These are phyloP conservation scores for Bruguiera sexangula DNA, from an alignment of 345 rosid genomes.

Conservation along the genomic window DNA sequence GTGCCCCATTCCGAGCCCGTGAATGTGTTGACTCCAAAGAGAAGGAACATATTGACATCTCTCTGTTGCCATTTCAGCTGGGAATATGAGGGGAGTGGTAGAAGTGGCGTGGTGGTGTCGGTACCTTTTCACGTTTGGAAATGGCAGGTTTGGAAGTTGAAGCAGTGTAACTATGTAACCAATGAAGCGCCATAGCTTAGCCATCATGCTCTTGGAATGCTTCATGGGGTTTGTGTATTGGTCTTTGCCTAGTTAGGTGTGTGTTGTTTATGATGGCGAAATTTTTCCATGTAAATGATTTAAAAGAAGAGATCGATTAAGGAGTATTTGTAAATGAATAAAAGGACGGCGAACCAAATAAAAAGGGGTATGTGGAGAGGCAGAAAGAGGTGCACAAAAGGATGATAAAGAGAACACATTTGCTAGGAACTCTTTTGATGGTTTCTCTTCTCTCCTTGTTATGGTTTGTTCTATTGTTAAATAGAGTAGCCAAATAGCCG, in stretches of 20 bases:
- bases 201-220: slow-evolving; percentile 7
- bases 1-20: slow-evolving; percentile 71
- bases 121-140: slow-evolving; percentile 22
- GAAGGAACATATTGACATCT: slow-evolving; percentile 70
- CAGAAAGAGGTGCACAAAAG: neutral
- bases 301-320: too few species aligned
- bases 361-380: neutral
- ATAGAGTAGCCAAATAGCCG: too few species aligned
- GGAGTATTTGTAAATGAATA: too few species aligned
- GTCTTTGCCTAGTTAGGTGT: neutral
- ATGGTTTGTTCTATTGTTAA: too few species aligned
- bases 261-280: too few species aligned
- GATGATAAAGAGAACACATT: neutral
- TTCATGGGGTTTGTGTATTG: neutral
- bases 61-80: slow-evolving; percentile 75
- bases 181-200: slow-evolving; percentile 7
- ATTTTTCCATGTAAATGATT: too few species aligned
- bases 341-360: slow-evolving; percentile 9
- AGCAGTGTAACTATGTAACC: slow-evolving; percentile 7
- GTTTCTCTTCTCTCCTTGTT: neutral
- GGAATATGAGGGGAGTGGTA: slow-evolving; percentile 57
- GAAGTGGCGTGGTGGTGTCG: slow-evolving; percentile 60
- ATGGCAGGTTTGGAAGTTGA: slow-evolving; percentile 1
- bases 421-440: slow-evolving; percentile 18
- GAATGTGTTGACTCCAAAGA: slow-evolving; percentile 75